Percentiles rank a stretch among this genome's conserved stretches.
These are phyloP conservation scores for Biancaea sappan DNA, from an alignment of 306 rosid genomes.

Conservation along the genomic window DNA sequence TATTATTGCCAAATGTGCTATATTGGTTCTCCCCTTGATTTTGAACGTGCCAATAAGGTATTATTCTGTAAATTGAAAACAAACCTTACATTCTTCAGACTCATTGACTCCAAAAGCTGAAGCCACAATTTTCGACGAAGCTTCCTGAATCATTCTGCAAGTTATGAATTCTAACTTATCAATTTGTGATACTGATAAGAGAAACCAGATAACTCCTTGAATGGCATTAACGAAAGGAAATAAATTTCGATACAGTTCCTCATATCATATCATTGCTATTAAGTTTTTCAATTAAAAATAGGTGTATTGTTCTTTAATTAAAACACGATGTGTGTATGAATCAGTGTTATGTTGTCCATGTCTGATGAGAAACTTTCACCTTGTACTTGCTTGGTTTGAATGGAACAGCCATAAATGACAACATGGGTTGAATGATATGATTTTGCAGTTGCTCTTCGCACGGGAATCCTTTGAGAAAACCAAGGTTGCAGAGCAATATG, in stretches of 20 bases:
- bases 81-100: background rate
- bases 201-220: background rate
- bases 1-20: background rate
- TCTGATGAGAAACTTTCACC: background rate
- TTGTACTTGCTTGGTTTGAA: slow-evolving; percentile 13
- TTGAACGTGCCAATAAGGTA: background rate
- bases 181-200: background rate
- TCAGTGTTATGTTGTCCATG: too few relatives aligned
- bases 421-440: slow-evolving; percentile 14
- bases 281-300: too few relatives aligned
- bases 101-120: background rate
- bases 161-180: slow-evolving; percentile 5
- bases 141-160: background rate
- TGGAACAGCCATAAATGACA: background rate
- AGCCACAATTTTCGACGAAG: background rate
- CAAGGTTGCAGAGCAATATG: slow-evolving; percentile 50
- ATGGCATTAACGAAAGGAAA: too few relatives aligned
- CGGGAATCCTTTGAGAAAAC: slow-evolving; percentile 77
- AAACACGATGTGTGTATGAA: too few relatives aligned
- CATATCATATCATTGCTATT: too few relatives aligned
- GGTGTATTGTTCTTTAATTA: too few relatives aligned
- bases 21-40: background rate
- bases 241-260: too few relatives aligned
- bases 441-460: slow-evolving; percentile 65
- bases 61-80: background rate